phyloP scores from a whole-genome alignment of 2,329 filamentous ascomycete genomes.

The Clonostachys chloroleuca region DNA sequence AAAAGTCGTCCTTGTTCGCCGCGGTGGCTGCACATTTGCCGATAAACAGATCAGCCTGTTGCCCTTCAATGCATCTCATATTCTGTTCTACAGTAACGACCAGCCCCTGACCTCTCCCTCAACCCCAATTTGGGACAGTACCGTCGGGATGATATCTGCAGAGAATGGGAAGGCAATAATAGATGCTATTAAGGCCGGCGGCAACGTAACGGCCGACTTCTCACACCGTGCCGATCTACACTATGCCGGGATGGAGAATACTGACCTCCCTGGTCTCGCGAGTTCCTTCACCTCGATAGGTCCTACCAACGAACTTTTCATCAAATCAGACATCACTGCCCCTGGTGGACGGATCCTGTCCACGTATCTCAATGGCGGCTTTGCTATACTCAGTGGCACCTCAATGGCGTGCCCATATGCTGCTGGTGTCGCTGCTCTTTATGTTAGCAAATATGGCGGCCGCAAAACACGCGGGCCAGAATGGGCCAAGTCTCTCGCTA shows the following conservation, averaged over 20 bases:
- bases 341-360: constrained; percentile 5
- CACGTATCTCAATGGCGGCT: constrained; percentile 7
- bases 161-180: constrained; percentile 16
- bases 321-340: constrained; percentile 6
- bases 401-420: constrained; percentile 43
- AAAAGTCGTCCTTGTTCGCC: constrained; percentile 18
- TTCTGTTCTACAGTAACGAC: constrained; percentile 4
- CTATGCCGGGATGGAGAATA: constrained; percentile 6
- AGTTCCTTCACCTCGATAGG: constrained; percentile 10
- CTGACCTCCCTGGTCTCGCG: constrained; percentile 21
- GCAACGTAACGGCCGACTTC: constrained; percentile 21
- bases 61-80: constrained; percentile 14
- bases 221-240: constrained; percentile 12
- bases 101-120: neutral
- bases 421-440: constrained; percentile 33
- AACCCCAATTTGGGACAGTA: neutral
- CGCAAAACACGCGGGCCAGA: constrained; percentile 19
- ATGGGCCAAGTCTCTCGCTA: constrained; percentile 16
- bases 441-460: constrained; percentile 22
- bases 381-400: constrained; percentile 36
- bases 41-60: constrained; percentile 16
- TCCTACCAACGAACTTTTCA: constrained; percentile 2
- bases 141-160: constrained; percentile 12
- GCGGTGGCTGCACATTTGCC: constrained; percentile 17
- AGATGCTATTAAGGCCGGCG: constrained; percentile 12